These are phyloP conservation scores for Verruconis gallopava DNA, from an alignment of 2,329 filamentous ascomycete genomes.

Conservation along the genomic window DNA sequence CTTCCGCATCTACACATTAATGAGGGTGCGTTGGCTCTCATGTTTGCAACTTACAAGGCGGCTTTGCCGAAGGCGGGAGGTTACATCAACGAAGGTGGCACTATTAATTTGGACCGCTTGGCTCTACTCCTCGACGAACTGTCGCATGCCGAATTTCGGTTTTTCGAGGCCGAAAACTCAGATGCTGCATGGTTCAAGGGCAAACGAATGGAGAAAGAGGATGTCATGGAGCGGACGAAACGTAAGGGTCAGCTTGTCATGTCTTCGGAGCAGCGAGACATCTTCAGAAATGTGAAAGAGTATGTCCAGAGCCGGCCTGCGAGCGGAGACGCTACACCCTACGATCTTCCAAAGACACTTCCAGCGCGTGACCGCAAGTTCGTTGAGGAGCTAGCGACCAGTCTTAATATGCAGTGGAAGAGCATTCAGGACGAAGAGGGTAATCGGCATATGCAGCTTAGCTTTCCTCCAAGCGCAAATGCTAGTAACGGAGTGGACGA, in stretches of 20 bases:
- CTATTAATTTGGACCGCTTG: constrained; percentile 76
- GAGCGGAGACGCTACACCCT: constrained; percentile 31
- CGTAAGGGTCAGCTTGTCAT: constrained; percentile 52
- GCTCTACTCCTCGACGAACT: constrained; percentile 69
- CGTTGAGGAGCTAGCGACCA: constrained; percentile 70
- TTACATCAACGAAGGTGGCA: constrained; percentile 91
- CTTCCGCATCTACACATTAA: constrained; percentile 95
- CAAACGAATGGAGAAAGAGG: constrained; percentile 61
- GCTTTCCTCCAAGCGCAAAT: constrained; percentile 40
- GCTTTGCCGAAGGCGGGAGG: constrained; percentile 77
- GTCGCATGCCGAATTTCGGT: constrained; percentile 76
- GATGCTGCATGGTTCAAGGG: constrained; percentile 87
- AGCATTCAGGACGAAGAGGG: constrained; percentile 51
- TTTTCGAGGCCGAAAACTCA: constrained; percentile 80
- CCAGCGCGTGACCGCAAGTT: constrained; percentile 85
- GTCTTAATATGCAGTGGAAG: constrained; percentile 52
- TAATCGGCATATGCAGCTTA: constrained; percentile 52
- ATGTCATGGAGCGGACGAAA: constrained; percentile 49
- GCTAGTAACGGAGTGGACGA: constrained; percentile 28
- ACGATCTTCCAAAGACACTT: constrained; percentile 62
- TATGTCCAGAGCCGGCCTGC: constrained; percentile 60
- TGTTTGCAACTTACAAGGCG: constrained; percentile 94
- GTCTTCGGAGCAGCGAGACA: constrained; percentile 59
- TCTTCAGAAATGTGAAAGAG: constrained; percentile 71
- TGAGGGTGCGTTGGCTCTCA: constrained; percentile 87